Evolutionary conservation across 192 early-diverging fungal species (phyloP).

Genomic region (Podila epicladia): DNA sequence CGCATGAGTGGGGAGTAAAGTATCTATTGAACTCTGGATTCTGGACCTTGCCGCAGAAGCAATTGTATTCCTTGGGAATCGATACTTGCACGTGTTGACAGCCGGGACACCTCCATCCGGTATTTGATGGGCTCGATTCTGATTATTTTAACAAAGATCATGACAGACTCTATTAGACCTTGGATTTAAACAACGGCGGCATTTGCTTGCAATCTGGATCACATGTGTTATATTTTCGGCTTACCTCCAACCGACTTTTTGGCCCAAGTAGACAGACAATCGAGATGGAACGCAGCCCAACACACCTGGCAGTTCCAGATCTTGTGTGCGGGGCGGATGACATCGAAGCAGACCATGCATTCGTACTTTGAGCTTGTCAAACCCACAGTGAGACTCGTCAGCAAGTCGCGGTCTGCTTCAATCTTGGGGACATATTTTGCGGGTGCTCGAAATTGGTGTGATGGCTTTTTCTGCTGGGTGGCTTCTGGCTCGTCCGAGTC

Average conservation of each 20-base stretch:
- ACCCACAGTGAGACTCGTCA: constrained; percentile 68
- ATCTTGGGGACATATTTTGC: constrained; percentile 39
- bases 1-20: constrained; percentile 87
- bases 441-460: constrained; percentile 3
- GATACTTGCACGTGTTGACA: constrained; percentile 79
- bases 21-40: constrained; percentile 75
- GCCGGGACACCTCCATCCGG: constrained; percentile 90
- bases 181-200: background rate
- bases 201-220: background rate
- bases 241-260: constrained; percentile 67
- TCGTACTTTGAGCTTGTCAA: constrained; percentile 82
- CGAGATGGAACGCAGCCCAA: constrained; percentile 92
- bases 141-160: background rate
- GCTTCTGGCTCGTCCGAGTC: too few relatives aligned
- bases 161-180: background rate
- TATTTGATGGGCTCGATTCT: constrained; percentile 46
- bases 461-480: too few relatives aligned
- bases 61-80: constrained; percentile 79
- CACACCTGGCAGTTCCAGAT: constrained; percentile 90
- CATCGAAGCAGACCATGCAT: constrained; percentile 98
- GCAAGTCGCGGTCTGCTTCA: constrained; percentile 62
- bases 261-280: constrained; percentile 87
- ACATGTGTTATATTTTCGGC: too few relatives aligned
- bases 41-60: constrained; percentile 85
- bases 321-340: constrained; percentile 71